Evolutionary conservation across 768 basidiomycete species (phyloP).

Genomic region (Chalciporus sphaerocephalus): DNA sequence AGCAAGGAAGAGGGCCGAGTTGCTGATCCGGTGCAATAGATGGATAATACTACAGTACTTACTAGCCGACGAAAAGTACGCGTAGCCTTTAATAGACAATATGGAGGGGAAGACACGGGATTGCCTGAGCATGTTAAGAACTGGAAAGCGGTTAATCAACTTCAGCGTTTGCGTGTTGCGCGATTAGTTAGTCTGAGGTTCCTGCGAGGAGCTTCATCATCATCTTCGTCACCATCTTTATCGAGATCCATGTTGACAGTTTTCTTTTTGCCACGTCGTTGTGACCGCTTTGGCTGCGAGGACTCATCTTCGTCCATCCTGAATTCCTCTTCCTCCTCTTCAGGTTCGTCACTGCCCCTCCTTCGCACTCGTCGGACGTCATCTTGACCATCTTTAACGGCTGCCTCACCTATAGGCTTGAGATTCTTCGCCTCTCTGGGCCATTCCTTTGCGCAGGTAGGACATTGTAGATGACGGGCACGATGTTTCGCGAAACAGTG

Average conservation of each 20-base stretch:
- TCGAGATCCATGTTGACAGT: slow-evolving; percentile 41
- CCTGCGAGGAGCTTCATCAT: slow-evolving; percentile 17
- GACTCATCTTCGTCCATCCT: slow-evolving; percentile 31
- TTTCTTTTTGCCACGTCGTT: slow-evolving; percentile 28
- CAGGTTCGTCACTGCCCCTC: slow-evolving; percentile 37
- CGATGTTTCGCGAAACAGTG: slow-evolving; percentile 59
- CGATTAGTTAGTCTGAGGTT: slow-evolving; percentile 18
- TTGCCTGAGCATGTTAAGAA: neutral
- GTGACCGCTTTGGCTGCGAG: slow-evolving; percentile 29
- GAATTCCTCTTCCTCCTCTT: slow-evolving; percentile 42
- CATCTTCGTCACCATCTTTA: slow-evolving; percentile 39
- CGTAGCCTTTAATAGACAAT: slow-evolving; percentile 10
- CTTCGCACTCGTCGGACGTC: slow-evolving; percentile 35
- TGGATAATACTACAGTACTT: slow-evolving; percentile 21
- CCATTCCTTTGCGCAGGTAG: slow-evolving; percentile 60
- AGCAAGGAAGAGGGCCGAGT: slow-evolving; percentile 45
- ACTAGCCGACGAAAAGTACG: slow-evolving; percentile 12
- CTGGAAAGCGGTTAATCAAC: neutral
- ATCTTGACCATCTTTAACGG: slow-evolving; percentile 59
- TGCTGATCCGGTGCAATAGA: slow-evolving; percentile 25
- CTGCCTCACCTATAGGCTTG: slow-evolving; percentile 62
- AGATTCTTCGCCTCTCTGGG: slow-evolving; percentile 48
- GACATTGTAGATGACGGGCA: slow-evolving; percentile 44
- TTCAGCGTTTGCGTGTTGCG: slow-evolving; percentile 16
- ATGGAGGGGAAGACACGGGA: too few species aligned